Evolutionary conservation across 139 green algal species (phyloP), one percentile per base, ranked within the genome.

Genomic region (Picochlorum sp.): DNA sequence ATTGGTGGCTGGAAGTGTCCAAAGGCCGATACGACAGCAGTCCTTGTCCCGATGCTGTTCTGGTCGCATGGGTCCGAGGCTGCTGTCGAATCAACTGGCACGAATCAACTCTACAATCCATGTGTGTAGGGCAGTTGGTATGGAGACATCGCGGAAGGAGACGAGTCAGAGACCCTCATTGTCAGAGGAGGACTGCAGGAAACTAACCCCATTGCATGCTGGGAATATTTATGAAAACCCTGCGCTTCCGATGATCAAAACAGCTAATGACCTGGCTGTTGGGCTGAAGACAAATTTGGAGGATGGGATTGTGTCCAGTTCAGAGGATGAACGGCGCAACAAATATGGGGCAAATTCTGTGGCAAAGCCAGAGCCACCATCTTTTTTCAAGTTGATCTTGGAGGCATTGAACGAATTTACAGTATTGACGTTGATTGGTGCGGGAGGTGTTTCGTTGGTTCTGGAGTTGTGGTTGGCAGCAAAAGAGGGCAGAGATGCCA

Each of bases 351-450:
- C 18, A 26, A 54, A 54, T 54, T 20, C 11, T 26, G 18, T 54
- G 47, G 47, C 6, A 21, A 20, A 20, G 16, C 47, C 47, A 21
- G n/a, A 20, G 16, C n/a, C 47, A 21, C 47, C 47, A 21, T 24
- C 47, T 9, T 6, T 54, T 18, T 24, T 66, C 8, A 34, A 66
- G 20, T 31, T 66, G 23, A 21, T 66, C 10, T 44, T 66, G 21
- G 60, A 66, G 31, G 60, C 60, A 7, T 16, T 57, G 13, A 21
- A 57, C 15, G 81, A 90, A 58, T 76, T 78, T 28, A 91, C 85
- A 1, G 60, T 92, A 18, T 23, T 85, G 2, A 62, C 85, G 16
- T 75, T 94, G 44, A 64, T 87, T 18, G 77, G 58, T 4, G 71
- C 80, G 1, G 86, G 86, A 20, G 28, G 60, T 2, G 24, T 85